Base-by-base conservation (phyloP, 179 eudicot species). In the Actinidia arguta region DNA sequence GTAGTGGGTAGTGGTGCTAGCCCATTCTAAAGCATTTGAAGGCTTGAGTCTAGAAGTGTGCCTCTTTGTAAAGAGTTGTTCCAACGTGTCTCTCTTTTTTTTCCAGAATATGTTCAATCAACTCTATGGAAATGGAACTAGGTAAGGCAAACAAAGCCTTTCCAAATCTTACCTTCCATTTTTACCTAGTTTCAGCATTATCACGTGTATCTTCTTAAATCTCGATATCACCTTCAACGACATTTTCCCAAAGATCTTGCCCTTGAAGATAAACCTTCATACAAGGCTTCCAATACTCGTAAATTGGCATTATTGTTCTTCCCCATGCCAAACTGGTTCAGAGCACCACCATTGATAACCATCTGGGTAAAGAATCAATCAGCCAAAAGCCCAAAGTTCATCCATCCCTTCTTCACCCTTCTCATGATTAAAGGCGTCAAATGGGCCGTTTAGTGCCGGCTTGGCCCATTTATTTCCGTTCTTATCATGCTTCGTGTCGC, bases 131-230 rank as follows among this genome's bases (percentile, higher is more conserved):
- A 20, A 75, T 79, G 20, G 73, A 85, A 10, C 81, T 54, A 12
- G 75, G 6, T 6, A 85, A 78, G 22, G 85, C 82, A 82, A 85
- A 81, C 22, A 75, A 47, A 12, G 73, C 81, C 31, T 85, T 85
- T 0, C 66, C 83, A 44, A 78, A 66, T 75, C 75, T 79, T 69
- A 82, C 79, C 81, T 85, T 82, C 83, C 80, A n/a, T n/a, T n/a
- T n/a, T n/a, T n/a, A n/a, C n/a, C n/a, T n/a, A n/a, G n/a, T n/a
- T n/a, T n/a, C n/a, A 24, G 71, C 81, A 69, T 82, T 76, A 22
- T 82, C 24, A 12, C 44, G 81, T 10, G 46, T 69, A 10, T 77
- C 12, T 42, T 7, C 5, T 24, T 27, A 67, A 56, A 39, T 56
- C 3, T 8, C 27, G 17, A 18, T 3, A 6, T 75, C 79, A 27